A percentile compares a stretch with the other conserved stretches of the same genome.
Conservation (phyloP, 208 protist species). For the Leishmania braziliensis region DNA sequence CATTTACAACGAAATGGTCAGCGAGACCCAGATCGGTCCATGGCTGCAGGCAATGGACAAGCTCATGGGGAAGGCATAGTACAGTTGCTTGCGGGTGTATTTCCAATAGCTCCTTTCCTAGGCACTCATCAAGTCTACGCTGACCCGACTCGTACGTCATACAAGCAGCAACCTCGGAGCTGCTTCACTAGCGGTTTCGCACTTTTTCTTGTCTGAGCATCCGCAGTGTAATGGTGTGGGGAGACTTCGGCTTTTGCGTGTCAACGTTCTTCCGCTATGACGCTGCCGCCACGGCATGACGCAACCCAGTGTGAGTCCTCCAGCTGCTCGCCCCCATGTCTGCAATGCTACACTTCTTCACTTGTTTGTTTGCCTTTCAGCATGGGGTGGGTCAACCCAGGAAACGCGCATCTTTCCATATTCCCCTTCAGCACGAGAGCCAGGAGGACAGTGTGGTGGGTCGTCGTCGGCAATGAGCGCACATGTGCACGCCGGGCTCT, state of each 20-base stretch:
- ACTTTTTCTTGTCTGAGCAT: neutral
- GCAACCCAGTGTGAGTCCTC: neutral
- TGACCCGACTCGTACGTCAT: neutral
- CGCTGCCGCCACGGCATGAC: neutral
- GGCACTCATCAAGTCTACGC: neutral
- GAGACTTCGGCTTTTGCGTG: too few species aligned
- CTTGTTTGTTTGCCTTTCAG: neutral
- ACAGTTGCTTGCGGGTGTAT: neutral
- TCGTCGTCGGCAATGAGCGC: too few species aligned
- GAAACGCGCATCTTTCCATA: neutral
- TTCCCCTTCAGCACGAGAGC: neutral
- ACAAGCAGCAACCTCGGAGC: neutral
- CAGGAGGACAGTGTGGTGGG: neutral
- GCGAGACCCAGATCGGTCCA: conserved; percentile 51
- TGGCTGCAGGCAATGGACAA: conserved; percentile 76
- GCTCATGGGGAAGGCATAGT: conserved; percentile 31
- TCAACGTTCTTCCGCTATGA: neutral
- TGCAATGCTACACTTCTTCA: neutral
- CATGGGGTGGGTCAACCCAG: neutral
- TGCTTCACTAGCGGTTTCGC: neutral
- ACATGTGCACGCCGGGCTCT: neutral
- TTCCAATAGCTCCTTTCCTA: neutral
- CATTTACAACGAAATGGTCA: conserved; percentile 83
- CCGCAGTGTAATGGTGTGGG: neutral
- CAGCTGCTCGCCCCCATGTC: neutral